Evolutionary conservation across 352 stramenopile genomes (phyloP).

Genomic region (Globisporangium yorkense): DNA sequence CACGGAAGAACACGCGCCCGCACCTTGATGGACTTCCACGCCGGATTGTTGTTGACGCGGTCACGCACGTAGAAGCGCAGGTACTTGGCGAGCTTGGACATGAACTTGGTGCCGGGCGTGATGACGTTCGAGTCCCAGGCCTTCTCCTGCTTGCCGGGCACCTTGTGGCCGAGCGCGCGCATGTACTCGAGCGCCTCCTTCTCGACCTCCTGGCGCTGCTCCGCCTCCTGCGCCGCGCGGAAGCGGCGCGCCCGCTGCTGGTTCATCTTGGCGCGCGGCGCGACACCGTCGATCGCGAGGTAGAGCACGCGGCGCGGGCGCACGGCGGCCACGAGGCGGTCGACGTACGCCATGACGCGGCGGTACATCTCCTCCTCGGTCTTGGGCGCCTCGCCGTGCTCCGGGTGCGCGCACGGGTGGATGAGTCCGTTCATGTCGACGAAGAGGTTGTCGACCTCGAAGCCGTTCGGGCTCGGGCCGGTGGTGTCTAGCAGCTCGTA

Average conservation of each 20-base stretch:
- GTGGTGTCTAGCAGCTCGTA: slow-evolving; percentile 76
- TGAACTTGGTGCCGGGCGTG: slow-evolving; percentile 97
- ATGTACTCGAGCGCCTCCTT: slow-evolving; percentile 91
- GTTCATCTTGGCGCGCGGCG: slow-evolving; percentile 99
- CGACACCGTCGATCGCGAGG: slow-evolving; percentile 98
- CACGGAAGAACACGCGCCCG: not conserved
- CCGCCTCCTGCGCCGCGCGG: slow-evolving; percentile 89
- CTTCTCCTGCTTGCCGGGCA: slow-evolving; percentile 60
- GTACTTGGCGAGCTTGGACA: slow-evolving; percentile 87
- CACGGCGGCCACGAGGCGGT: slow-evolving; percentile 89
- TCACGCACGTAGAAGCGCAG: slow-evolving; percentile 92
- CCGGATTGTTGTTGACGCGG: slow-evolving; percentile 89
- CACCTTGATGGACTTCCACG: slow-evolving; percentile 94
- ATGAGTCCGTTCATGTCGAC: slow-evolving; percentile 99
- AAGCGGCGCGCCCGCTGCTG: slow-evolving; percentile 98
- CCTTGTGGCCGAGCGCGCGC: slow-evolving; percentile 20
- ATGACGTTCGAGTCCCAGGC: slow-evolving; percentile 99
- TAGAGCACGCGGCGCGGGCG: slow-evolving; percentile 96
- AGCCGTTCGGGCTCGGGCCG: slow-evolving; percentile 91
- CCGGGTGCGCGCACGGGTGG: slow-evolving; percentile 97
- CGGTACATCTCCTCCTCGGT: slow-evolving; percentile 8
- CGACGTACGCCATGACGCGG: slow-evolving; percentile 87
- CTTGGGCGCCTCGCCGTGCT: slow-evolving; percentile 67
- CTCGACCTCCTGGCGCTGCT: slow-evolving; percentile 88
- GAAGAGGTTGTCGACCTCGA: slow-evolving; percentile 98